A percentile compares a stretch with the other conserved stretches of the same genome.
phyloP scores from a whole-genome alignment of 345 rosid genomes.

The Cardamine occulta region DNA sequence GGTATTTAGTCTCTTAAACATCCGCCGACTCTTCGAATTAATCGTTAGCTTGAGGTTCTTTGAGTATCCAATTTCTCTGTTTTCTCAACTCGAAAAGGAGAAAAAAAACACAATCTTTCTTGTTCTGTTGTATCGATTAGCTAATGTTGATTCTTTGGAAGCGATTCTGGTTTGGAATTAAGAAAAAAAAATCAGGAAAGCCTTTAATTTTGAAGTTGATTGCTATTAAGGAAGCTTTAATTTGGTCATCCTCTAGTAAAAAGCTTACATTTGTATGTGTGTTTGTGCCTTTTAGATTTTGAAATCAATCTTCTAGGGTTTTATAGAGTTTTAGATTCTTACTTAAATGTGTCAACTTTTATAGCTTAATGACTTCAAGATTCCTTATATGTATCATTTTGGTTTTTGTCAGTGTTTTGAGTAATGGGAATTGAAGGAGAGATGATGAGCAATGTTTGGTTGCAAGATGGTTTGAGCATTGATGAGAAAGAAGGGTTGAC shows the following conservation, averaged over 20 bases:
- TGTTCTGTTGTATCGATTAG: neutral
- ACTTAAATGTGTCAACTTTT: neutral
- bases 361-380: conserved; percentile 17
- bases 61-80: conserved; percentile 24
- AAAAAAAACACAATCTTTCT: conserved; percentile 13
- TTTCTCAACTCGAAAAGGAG: neutral
- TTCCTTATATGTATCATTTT: neutral
- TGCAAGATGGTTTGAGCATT: conserved; percentile 43
- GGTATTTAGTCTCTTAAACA: conserved; percentile 10
- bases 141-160: neutral
- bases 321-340: neutral
- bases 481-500: conserved; percentile 42
- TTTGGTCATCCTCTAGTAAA: neutral
- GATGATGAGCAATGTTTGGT: conserved; percentile 45
- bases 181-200: neutral
- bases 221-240: neutral
- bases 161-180: neutral
- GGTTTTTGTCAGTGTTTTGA: conserved; percentile 1
- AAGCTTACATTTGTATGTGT: conserved; percentile 16
- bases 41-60: neutral
- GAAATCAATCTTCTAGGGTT: conserved; percentile 19
- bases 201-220: neutral
- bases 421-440: conserved; percentile 50
- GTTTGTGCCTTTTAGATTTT: conserved; percentile 2
- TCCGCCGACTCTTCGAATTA: neutral